These are phyloP conservation scores for Macadamia integrifolia DNA, from an alignment of 164 flowering plant genomes.

Conservation along the genomic window DNA sequence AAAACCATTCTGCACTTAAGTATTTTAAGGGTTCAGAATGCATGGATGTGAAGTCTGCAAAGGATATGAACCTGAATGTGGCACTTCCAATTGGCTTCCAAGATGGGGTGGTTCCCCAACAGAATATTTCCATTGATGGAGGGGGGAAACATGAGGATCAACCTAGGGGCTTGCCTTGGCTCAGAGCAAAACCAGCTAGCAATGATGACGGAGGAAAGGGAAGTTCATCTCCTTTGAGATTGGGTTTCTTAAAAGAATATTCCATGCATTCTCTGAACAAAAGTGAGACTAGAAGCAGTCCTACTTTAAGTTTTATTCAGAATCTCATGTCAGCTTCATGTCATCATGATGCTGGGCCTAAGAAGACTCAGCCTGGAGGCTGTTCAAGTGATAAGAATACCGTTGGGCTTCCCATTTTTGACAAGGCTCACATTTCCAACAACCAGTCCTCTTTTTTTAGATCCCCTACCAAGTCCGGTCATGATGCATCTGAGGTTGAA, in stretches of 20 bases:
- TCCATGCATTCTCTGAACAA: conserved; percentile 12
- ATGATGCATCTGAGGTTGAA: conserved; percentile 13
- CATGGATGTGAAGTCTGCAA: conserved; percentile 29
- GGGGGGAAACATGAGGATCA: conserved; percentile 27
- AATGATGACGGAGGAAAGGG: conserved; percentile 13
- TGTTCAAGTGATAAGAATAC: conserved; percentile 31
- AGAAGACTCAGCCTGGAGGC: conserved; percentile 22
- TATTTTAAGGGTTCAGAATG: conserved; percentile 24
- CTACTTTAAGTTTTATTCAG: conserved; percentile 13
- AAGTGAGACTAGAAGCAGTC: conserved; percentile 18
- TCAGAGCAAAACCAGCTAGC: conserved; percentile 14
- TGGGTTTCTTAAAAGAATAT: conserved; percentile 20
- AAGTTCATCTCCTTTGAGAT: conserved; percentile 13
- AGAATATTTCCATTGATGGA: conserved; percentile 20
- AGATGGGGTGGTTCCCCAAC: conserved; percentile 15
- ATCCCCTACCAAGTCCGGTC: conserved; percentile 15
- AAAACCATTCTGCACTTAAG: conserved; percentile 17
- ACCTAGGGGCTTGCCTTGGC: conserved; percentile 30
- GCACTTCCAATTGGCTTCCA: conserved; percentile 26
- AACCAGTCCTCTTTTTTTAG: conserved; percentile 18
- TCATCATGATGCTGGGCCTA: conserved; percentile 17
- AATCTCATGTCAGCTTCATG: conserved; percentile 20
- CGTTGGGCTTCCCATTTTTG: conserved; percentile 58
- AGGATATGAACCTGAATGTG: conserved; percentile 32
- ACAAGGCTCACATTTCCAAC: conserved; percentile 22